phyloP scores from a whole-genome alignment of 169 alveolate species.

The Sarcocystis neurona region DNA sequence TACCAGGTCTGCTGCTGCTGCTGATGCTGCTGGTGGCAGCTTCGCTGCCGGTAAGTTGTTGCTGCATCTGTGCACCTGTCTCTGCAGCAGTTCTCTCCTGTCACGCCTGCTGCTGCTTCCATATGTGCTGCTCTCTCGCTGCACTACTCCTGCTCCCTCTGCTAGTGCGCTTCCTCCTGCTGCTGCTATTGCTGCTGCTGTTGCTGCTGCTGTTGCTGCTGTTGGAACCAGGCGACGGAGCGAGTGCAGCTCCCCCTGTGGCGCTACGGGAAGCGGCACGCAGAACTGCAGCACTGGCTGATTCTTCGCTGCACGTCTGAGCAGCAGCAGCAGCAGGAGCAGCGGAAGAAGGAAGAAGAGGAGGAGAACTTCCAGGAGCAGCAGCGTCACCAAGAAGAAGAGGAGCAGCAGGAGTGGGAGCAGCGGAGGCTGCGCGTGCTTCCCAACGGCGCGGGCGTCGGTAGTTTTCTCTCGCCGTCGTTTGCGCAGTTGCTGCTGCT shows the following conservation, averaged over 20 bases:
- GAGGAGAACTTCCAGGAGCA: neutral
- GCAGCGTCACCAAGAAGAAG: neutral
- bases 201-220: neutral
- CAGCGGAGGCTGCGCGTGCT: neutral
- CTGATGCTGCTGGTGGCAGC: no score
- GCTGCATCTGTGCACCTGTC: no score
- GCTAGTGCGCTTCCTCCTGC: no score
- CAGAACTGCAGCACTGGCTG: neutral
- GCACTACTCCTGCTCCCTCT: no score
- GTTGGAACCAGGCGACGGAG: neutral
- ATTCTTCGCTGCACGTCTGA: neutral
- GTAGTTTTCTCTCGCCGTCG: neutral
- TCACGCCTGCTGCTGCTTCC: no score
- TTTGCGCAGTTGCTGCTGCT: neutral
- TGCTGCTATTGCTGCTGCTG: no score
- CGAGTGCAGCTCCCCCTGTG: constrained; percentile 8
- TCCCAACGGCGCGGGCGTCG: neutral
- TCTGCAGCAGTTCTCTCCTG: no score
- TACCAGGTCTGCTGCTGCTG: no score
- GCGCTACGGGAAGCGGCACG: neutral
- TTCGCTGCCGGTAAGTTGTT: no score
- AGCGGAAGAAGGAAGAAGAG: neutral
- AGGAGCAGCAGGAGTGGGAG: neutral
- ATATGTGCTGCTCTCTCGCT: no score
- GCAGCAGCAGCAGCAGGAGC: neutral